These are phyloP conservation scores for Sequoiadendron giganteum DNA, from an alignment of 75 land plant species.

Conservation along the genomic window DNA sequence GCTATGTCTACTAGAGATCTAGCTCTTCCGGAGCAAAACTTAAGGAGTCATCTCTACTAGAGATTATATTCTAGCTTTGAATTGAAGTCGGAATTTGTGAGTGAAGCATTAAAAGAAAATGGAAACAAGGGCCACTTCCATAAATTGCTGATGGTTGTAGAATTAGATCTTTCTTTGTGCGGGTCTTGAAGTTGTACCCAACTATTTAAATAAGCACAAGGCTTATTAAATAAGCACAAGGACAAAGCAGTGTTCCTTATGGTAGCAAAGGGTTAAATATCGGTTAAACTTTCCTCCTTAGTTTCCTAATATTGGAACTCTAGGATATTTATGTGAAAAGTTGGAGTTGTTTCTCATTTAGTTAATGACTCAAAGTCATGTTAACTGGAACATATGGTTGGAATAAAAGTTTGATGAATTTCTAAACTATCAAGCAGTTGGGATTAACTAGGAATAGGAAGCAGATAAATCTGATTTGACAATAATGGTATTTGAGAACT, in stretches of 20 bases:
- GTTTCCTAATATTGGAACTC: neutral
- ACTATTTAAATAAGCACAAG: neutral
- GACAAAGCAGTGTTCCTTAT: neutral
- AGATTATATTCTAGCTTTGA: neutral
- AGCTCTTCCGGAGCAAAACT: neutral
- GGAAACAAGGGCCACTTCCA: neutral
- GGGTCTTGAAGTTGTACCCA: neutral
- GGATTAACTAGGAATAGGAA: no score
- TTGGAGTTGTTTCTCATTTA: neutral
- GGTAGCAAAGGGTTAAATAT: neutral
- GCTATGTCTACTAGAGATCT: neutral
- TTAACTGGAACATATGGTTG: neutral
- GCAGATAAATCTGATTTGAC: no score
- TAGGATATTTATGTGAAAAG: neutral
- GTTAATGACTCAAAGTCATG: neutral
- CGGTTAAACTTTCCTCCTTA: neutral
- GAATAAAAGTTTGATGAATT: neutral
- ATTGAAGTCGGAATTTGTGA: neutral
- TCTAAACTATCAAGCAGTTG: neutral
- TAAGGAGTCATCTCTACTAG: neutral
- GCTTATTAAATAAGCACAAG: neutral
- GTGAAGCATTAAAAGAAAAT: neutral
- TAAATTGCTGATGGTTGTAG: neutral
- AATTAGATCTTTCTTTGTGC: neutral
- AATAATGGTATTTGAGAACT: neutral